phyloP scores from a whole-genome alignment of 805 yeast genomes.

The Yarrowia phangngaensis region DNA sequence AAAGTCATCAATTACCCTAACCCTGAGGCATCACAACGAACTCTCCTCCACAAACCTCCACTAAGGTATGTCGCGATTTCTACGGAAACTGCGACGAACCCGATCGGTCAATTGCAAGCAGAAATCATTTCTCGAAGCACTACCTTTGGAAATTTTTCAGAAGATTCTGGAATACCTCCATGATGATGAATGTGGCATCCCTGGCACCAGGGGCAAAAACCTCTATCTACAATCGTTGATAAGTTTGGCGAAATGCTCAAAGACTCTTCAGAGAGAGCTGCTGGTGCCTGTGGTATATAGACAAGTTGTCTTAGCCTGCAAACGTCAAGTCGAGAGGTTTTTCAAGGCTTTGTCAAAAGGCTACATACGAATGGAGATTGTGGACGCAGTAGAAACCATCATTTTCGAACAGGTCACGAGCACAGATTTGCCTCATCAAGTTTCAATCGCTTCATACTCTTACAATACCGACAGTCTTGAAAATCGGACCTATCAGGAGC shows the following conservation, averaged over 20 bases:
- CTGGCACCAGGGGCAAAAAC: constrained; percentile 14
- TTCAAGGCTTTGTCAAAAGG: constrained; percentile 17
- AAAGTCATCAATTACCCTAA: background rate
- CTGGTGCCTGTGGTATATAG: constrained; percentile 22
- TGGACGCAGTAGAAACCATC: constrained; percentile 6
- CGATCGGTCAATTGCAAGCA: constrained; percentile 5
- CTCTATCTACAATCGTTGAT: constrained; percentile 14
- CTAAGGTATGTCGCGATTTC: constrained; percentile 24
- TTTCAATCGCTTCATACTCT: constrained; percentile 14
- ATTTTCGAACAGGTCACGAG: constrained; percentile 16
- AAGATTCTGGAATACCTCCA: constrained; percentile 8
- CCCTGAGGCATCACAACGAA: background rate
- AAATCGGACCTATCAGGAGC: constrained; percentile 9
- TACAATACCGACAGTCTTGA: constrained; percentile 2
- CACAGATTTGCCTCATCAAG: constrained; percentile 15
- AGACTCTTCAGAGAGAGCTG: constrained; percentile 10
- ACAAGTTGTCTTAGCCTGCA: constrained; percentile 14
- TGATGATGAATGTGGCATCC: background rate
- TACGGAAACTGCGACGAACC: constrained; percentile 14
- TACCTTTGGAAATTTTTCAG: constrained; percentile 20
- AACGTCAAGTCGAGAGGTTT: constrained; percentile 10
- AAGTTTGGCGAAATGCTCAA: background rate
- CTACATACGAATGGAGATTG: constrained; percentile 4
- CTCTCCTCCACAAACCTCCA: background rate
- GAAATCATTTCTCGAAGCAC: constrained; percentile 13